Percentiles rank a stretch among this genome's conserved stretches.
phyloP scores from a whole-genome alignment of 2,329 filamentous ascomycete species.

The Neoarthrinium moseri region DNA sequence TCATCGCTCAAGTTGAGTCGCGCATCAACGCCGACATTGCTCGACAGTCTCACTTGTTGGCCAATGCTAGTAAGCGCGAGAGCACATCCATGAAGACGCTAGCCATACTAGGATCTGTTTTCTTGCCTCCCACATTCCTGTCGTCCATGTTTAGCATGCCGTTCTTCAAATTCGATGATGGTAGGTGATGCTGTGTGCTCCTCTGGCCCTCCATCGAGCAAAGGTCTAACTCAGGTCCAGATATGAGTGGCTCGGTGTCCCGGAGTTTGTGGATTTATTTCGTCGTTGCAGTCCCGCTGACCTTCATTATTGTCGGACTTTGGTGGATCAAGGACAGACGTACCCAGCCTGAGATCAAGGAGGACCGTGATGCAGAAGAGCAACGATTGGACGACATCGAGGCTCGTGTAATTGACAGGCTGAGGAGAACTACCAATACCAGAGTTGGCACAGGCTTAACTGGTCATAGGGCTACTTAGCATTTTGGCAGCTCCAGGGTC shows the following conservation, averaged over 20 bases:
- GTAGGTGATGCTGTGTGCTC: no score
- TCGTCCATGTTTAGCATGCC: slow-evolving; percentile 66
- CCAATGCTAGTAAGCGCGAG: slow-evolving; percentile 59
- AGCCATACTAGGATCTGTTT: slow-evolving; percentile 61
- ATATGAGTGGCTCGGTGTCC: slow-evolving; percentile 5
- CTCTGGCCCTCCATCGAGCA: no score
- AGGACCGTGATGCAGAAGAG: background rate
- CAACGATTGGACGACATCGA: slow-evolving; percentile 1
- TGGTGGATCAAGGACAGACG: slow-evolving; percentile 6
- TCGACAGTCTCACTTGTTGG: slow-evolving; percentile 56
- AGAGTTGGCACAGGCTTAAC: background rate
- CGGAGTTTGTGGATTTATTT: slow-evolving; percentile 9
- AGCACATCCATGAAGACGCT: slow-evolving; percentile 65
- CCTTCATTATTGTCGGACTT: background rate
- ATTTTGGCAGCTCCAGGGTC: no score
- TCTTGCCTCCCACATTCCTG: slow-evolving; percentile 62
- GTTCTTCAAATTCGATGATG: slow-evolving; percentile 24
- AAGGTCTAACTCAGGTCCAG: background rate
- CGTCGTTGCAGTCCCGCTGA: slow-evolving; percentile 4
- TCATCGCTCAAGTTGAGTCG: slow-evolving; percentile 32
- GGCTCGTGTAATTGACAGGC: slow-evolving; percentile 1
- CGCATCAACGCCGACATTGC: slow-evolving; percentile 63
- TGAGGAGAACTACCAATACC: background rate
- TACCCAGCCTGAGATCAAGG: background rate
- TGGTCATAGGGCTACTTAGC: no score